Conservation (phyloP, 352 stramenopile species). For the Plasmopara halstedii region DNA sequence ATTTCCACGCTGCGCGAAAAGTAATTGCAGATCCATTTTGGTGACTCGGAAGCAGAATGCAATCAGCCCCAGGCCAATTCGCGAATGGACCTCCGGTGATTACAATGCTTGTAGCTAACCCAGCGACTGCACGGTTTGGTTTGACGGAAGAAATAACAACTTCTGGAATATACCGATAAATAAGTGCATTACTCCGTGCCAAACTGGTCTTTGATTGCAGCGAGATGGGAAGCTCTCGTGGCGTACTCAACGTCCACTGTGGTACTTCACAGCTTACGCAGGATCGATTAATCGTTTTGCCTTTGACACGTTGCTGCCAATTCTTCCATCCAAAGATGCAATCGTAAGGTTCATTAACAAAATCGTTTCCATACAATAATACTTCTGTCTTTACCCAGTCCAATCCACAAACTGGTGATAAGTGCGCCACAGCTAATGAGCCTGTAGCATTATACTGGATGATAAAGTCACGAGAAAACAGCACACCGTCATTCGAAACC, state of each 20-base stretch:
- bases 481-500: conserved; percentile 25
- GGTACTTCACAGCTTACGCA: conserved; percentile 24
- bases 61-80: conserved; percentile 9
- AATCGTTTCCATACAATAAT: conserved; percentile 12
- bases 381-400: conserved; percentile 11
- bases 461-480: conserved; percentile 17
- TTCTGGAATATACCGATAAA: conserved; percentile 28
- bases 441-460: neutral
- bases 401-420: conserved; percentile 24
- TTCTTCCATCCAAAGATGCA: conserved; percentile 38
- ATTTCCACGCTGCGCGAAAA: conserved; percentile 21
- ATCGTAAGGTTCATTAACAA: conserved; percentile 9
- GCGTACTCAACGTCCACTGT: conserved; percentile 4
- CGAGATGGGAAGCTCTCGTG: conserved; percentile 22
- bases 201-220: conserved; percentile 15
- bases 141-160: conserved; percentile 13
- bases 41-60: conserved; percentile 8
- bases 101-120: conserved; percentile 4
- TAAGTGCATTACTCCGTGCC: conserved; percentile 27
- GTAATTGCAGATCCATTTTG: neutral
- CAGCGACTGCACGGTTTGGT: conserved; percentile 15
- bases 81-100: conserved; percentile 24
- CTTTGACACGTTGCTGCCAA: conserved; percentile 3
- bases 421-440: conserved; percentile 6
- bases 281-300: conserved; percentile 17